Conservation (phyloP, 352 stramenopile genomes). For the Phytopythium cucurbitacearum region DNA sequence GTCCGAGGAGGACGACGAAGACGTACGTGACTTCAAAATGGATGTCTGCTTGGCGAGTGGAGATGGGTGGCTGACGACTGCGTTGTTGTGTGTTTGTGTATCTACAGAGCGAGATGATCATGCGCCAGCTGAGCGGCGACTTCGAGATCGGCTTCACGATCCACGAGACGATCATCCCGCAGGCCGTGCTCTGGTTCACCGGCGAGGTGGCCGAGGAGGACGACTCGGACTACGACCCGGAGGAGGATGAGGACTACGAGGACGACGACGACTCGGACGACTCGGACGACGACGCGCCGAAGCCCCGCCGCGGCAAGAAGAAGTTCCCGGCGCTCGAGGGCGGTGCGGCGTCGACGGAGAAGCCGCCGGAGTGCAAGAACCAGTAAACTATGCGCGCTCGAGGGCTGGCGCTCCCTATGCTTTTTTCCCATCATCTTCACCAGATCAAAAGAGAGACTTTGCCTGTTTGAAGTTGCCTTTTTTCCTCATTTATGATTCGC, state of each 20-base stretch:
- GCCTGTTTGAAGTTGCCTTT: too few species aligned
- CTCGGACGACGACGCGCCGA: conserved; percentile 49
- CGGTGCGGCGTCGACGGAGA: conserved; percentile 60
- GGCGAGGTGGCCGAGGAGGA: conserved; percentile 72
- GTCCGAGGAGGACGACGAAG: conserved; percentile 78
- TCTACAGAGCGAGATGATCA: conserved; percentile 75
- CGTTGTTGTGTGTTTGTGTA: conserved; percentile 7
- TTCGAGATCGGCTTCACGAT: conserved; percentile 87
- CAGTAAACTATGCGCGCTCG: conserved; percentile 45
- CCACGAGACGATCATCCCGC: conserved; percentile 85
- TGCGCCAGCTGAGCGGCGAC: conserved; percentile 78
- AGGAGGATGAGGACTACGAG: conserved; percentile 57
- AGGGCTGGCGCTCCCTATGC: too few species aligned
- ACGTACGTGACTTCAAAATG: conserved; percentile 40
- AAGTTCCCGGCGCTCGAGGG: conserved; percentile 73
- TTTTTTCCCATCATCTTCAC: too few species aligned
- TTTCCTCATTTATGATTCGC: too few species aligned
- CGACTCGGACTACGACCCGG: conserved; percentile 79
- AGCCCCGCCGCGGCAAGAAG: conserved; percentile 55
- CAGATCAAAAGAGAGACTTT: too few species aligned
- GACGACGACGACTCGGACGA: conserved; percentile 64
- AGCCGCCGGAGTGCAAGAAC: conserved; percentile 88
- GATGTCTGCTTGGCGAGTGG: conserved; percentile 4
- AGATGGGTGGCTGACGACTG: conserved; percentile 4
- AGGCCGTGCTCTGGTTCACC: conserved; percentile 85